These are phyloP conservation scores for Cladosporium colombiae DNA, from an alignment of 2,329 filamentous ascomycete genomes.

Conservation along the genomic window DNA sequence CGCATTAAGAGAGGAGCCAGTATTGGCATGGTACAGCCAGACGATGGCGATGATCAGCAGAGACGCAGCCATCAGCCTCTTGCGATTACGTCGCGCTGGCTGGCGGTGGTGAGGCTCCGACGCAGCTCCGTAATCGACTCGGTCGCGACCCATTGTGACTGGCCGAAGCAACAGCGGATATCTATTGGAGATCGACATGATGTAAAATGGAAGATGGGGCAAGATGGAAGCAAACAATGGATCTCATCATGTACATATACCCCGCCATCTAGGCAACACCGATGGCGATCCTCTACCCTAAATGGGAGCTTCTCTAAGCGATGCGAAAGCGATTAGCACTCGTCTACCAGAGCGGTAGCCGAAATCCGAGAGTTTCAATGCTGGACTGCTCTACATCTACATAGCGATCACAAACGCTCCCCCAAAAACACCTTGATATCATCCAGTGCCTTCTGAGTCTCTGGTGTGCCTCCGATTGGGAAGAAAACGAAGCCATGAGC, in stretches of 20 bases:
- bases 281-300: not conserved
- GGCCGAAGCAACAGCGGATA: not conserved
- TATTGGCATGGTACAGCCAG: not conserved
- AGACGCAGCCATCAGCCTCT: not conserved
- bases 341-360: not conserved
- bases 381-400: not conserved
- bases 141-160: not conserved
- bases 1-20: not conserved
- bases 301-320: not conserved
- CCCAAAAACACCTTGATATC: constrained; percentile 35
- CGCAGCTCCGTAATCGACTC: not conserved
- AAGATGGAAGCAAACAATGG: not conserved
- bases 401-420: constrained; percentile 6
- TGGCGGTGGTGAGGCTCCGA: not conserved
- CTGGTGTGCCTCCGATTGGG: constrained; percentile 39
- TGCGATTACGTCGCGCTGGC: not conserved
- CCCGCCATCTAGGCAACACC: constrained; percentile 6
- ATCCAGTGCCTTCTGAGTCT: constrained; percentile 41
- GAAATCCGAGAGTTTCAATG: not conserved
- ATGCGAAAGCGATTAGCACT: not conserved
- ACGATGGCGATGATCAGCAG: not conserved
- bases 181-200: not conserved
- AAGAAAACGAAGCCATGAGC: constrained; percentile 55
- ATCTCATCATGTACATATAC: not conserved
- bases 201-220: not conserved